Base-by-base conservation (phyloP, 768 basidiomycete genomes). In the Lentinus brumalis region DNA sequence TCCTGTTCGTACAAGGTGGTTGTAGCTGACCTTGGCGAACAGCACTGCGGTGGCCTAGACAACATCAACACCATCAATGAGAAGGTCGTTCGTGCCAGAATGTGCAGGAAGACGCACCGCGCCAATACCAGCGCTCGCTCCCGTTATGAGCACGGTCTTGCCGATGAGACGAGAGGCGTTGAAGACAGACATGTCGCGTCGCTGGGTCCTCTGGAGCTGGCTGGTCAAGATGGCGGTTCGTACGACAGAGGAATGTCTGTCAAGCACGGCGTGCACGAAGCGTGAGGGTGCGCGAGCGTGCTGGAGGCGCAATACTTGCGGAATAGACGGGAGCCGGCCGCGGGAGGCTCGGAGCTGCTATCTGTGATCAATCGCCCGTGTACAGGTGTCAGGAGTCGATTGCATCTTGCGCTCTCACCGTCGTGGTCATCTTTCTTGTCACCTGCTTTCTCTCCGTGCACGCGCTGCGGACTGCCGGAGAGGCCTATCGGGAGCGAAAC, bases 61-160 rank as follows among this genome's bases (percentile, higher is more conserved):
- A 53, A 52, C 54, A 54, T 42, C 15, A 10, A 41, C 21, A 38
- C n/a, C 12, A 42, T 15, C 35, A 50, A 40, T 47, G 44, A 49
- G 29, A 35, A 40, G 41, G 49, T 47, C 15, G 14, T 59, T 44
- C 58, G 50, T 29, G 46, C 46, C 21, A 1, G 21, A 49, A 30
- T 49, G 21, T 11, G 21, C 31, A 15, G 29, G 42, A 57, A 16
- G 38, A 75, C 88, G 71, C 69, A 92, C 92, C 57, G 92, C 89
- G 57, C 94, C 94, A 64, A 96, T 96, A 46, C 94, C 94, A 45
- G 88, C 84, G 71, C 90, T 92, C 4, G 94, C 94, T 21, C 94
- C 94, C 31, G 94, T 96, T 62, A 96, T 83, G 52, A 96, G 83
- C 59, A 94, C 89, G 38, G 87, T 92, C 76, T 94, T 94, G 68